Conservation (phyloP, 139 green algal species). For the Coelastrella sp. region DNA sequence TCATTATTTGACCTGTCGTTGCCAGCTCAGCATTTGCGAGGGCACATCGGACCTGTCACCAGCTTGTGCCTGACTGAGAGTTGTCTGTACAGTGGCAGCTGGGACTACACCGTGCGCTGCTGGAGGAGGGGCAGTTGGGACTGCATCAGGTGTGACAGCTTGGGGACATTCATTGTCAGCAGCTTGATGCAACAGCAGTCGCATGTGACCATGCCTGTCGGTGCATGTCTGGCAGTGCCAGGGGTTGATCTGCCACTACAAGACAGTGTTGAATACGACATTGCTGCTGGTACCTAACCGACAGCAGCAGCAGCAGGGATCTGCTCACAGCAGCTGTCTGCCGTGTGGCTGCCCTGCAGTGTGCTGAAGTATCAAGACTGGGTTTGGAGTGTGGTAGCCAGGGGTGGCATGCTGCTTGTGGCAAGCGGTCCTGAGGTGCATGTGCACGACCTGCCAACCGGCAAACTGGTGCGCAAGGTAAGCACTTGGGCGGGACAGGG, state of each 20-base stretch:
- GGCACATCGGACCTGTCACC: slow-evolving; percentile 75
- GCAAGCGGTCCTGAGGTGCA: slow-evolving; percentile 54
- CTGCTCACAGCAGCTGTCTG: neutral
- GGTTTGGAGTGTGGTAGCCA: slow-evolving; percentile 64
- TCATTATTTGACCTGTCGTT: slow-evolving; percentile 63
- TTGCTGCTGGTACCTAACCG: neutral
- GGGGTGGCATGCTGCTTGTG: slow-evolving; percentile 59
- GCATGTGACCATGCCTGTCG: neutral
- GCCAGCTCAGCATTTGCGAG: slow-evolving; percentile 50
- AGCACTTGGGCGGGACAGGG: neutral
- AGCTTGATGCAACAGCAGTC: neutral
- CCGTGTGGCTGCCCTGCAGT: neutral
- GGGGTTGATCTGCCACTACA: neutral
- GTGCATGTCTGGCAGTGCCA: neutral
- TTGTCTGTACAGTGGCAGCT: slow-evolving; percentile 52
- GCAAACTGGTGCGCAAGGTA: slow-evolving; percentile 44
- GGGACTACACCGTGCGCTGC: slow-evolving; percentile 62
- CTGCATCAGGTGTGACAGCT: slow-evolving; percentile 14
- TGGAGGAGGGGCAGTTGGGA: slow-evolving; percentile 53
- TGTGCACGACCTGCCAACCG: slow-evolving; percentile 53
- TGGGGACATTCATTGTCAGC: neutral
- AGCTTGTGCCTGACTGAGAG: slow-evolving; percentile 57
- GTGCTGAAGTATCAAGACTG: slow-evolving; percentile 74
- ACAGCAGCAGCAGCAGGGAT: neutral
- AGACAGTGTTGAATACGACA: neutral